phyloP scores from a whole-genome alignment of 208 protist genomes.

The Acanthamoeba culbertsoni region DNA sequence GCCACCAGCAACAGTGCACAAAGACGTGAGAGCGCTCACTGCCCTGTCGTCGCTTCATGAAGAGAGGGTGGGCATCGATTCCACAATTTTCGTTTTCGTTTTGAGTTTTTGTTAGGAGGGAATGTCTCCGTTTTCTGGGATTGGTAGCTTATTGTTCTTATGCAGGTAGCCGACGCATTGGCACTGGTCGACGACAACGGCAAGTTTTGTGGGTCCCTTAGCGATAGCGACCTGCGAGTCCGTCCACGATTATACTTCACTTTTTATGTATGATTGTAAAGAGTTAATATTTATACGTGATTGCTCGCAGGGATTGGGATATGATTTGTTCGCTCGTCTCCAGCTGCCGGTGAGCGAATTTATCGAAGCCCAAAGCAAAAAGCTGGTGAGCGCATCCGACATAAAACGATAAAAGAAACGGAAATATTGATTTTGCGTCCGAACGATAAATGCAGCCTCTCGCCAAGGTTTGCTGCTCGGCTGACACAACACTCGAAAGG shows the following conservation, averaged over 20 bases:
- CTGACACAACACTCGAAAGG: background rate
- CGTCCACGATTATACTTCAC: background rate
- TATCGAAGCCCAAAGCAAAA: background rate
- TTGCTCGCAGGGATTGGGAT: background rate
- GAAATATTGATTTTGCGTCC: too few species aligned
- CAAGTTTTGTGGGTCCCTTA: conserved; percentile 46
- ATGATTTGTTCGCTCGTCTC: conserved; percentile 22
- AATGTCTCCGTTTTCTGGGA: background rate
- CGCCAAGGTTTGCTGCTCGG: background rate
- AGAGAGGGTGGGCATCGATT: background rate
- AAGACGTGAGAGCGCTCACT: background rate
- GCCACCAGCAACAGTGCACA: background rate
- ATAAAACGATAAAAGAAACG: too few species aligned
- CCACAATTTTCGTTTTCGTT: background rate
- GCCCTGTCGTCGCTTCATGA: background rate
- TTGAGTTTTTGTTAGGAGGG: background rate
- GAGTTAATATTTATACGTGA: background rate
- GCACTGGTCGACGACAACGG: background rate
- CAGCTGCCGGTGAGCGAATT: conserved; percentile 46
- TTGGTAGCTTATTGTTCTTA: background rate
- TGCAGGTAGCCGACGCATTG: background rate
- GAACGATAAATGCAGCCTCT: too few species aligned
- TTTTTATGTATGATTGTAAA: background rate
- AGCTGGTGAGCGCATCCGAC: background rate
- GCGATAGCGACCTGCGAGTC: conserved; percentile 46